Evolutionary conservation across 768 basidiomycete genomes (phyloP).

Genomic region (Lactarius evosmus): DNA sequence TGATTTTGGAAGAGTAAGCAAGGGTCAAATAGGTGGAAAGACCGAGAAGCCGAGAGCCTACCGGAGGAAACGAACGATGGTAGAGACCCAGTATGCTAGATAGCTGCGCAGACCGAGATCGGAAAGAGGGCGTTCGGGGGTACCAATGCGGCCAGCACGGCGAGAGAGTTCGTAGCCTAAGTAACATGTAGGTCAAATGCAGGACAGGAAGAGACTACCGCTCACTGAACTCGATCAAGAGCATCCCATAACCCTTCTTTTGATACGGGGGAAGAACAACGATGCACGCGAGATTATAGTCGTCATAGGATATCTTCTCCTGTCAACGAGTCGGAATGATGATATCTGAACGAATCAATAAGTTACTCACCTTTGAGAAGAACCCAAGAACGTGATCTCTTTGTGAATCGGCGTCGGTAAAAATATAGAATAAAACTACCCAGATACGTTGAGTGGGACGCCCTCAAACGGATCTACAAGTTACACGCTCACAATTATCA

Average conservation of each 20-base stretch:
- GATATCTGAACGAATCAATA: not conserved
- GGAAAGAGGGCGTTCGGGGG: slow-evolving; percentile 92
- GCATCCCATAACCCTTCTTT: slow-evolving; percentile 84
- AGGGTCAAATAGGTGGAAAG: slow-evolving; percentile 4
- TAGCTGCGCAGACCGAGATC: slow-evolving; percentile 91
- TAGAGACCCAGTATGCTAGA: slow-evolving; percentile 82
- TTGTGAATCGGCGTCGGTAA: slow-evolving; percentile 79
- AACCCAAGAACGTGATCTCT: slow-evolving; percentile 79
- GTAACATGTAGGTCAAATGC: not conserved
- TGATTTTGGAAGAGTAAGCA: not conserved
- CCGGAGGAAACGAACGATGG: slow-evolving; percentile 82
- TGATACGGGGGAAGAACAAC: slow-evolving; percentile 94
- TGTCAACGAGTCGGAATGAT: slow-evolving; percentile 30
- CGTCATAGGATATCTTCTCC: slow-evolving; percentile 96
- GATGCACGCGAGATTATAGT: slow-evolving; percentile 97
- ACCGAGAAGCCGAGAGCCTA: slow-evolving; percentile 32
- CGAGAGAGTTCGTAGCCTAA: slow-evolving; percentile 91
- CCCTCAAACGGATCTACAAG: not conserved
- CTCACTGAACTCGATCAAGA: slow-evolving; percentile 98
- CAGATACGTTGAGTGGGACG: slow-evolving; percentile 7
- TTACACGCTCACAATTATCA: slow-evolving; percentile 63
- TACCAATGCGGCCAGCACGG: slow-evolving; percentile 73
- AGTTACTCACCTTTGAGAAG: slow-evolving; percentile 56
- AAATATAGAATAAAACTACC: slow-evolving; percentile 85
- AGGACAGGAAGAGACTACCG: not conserved